Conservation (phyloP, 257 asterid species). For the Striga asiatica region DNA sequence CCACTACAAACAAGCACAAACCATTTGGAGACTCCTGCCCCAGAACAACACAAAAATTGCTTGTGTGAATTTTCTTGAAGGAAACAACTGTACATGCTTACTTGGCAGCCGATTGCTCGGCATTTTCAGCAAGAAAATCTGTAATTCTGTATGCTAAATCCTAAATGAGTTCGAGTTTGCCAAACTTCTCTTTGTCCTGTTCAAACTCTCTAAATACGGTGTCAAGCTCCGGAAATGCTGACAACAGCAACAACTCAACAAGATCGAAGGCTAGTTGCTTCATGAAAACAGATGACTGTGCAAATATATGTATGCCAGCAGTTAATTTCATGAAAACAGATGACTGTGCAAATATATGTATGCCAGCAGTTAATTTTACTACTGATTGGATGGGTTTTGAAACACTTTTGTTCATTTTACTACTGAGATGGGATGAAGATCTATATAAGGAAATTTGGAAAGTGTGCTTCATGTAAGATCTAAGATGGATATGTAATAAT, state of each 20-base stretch:
- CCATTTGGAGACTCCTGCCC: background rate
- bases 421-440: no score
- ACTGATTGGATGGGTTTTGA: no score
- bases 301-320: constrained; percentile 9
- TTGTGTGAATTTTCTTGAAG: constrained; percentile 13
- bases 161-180: constrained; percentile 31
- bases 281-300: constrained; percentile 73
- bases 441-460: no score
- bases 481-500: no score
- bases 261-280: constrained; percentile 75
- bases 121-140: constrained; percentile 8
- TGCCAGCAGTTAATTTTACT: constrained; percentile 10
- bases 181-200: constrained; percentile 58
- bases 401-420: no score
- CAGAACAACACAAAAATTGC: constrained; percentile 9
- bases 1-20: background rate
- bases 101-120: background rate
- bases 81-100: constrained; percentile 20
- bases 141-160: background rate
- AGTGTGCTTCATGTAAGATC: no score
- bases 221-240: constrained; percentile 88
- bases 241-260: constrained; percentile 61
- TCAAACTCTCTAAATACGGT: constrained; percentile 49
- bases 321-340: constrained; percentile 33
- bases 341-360: constrained; percentile 52